Base-by-base conservation (phyloP, 306 rosid species). In the Prunus dulcis region DNA sequence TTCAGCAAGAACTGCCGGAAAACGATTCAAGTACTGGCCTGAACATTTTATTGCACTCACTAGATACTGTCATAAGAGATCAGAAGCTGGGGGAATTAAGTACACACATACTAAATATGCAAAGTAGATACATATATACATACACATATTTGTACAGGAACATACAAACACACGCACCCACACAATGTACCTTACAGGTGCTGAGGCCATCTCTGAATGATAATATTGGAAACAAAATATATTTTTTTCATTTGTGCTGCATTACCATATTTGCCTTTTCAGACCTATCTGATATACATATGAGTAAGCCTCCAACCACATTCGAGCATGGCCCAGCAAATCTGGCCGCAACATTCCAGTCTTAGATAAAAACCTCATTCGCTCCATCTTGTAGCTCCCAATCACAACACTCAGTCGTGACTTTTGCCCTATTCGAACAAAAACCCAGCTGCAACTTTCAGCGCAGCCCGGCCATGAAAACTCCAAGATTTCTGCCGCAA, bases 1-100 rank as follows among this genome's bases (percentile, higher is more conserved):
- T 13, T 94, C 97, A 30, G 82, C 80, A 46, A 85, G 96, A 89
- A 82, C 89, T 80, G 78, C 84, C 28, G 71, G 82, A 69, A 94
- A 86, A 88, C 64, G 79, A 70, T 89, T 89, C n/a, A n/a, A n/a
- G 98, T 94, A 92, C 45, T 64, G 72, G 65, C 87, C 78, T 82
- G 65, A 71, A 80, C 72, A 34, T 77, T 4, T 77, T 78, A 65
- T 72, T 60, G 74, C 77, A 50, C 71, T 61, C 49, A 60, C 51
- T 79, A 22, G 47, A 20, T 83, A 53, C 65, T 79, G 61, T 34
- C 71, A 25, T 68, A 47, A 15, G 60, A 49, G 27, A 13, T 47
- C 30, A 22, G 41, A 22, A 49, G 45, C 57, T 49, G 57, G 15
- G 12, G 38, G 25, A 15, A 23, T 22, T 47, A 68, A 47, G 9